phyloP scores from a whole-genome alignment of 1,284 basidiomycete species.

The Athelia sp. region DNA sequence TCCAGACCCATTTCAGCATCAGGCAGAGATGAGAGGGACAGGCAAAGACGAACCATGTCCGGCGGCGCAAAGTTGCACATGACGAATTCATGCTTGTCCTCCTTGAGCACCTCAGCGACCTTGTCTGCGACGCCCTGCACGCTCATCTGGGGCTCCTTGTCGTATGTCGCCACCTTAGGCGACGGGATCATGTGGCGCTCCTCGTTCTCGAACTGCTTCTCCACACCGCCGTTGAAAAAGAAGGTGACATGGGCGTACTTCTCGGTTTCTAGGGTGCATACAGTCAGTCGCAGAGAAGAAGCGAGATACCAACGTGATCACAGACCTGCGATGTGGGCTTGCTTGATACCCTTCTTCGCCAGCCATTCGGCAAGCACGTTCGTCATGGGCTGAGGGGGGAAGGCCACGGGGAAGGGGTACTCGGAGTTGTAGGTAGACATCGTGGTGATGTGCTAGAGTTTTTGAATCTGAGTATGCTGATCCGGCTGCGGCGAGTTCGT shows the following conservation, averaged over 20 bases:
- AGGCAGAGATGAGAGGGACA: constrained; percentile 1
- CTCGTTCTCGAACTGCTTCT: constrained; percentile 84
- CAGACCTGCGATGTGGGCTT: constrained; percentile 80
- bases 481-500: neutral
- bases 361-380: constrained; percentile 92
- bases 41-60: constrained; percentile 66
- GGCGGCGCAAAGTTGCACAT: constrained; percentile 97
- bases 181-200: constrained; percentile 85
- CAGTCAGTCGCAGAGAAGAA: constrained; percentile 1
- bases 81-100: constrained; percentile 73
- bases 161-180: constrained; percentile 88
- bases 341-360: constrained; percentile 69
- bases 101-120: constrained; percentile 78
- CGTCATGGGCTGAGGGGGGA: constrained; percentile 80
- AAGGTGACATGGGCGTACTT: constrained; percentile 96
- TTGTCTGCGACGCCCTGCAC: constrained; percentile 83
- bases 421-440: constrained; percentile 92
- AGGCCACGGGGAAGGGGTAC: constrained; percentile 83
- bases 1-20: neutral
- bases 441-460: constrained; percentile 70
- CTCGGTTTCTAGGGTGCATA: constrained; percentile 66
- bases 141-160: constrained; percentile 84
- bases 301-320: constrained; percentile 1
- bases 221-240: constrained; percentile 94
- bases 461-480: neutral